These are phyloP conservation scores for Chaetomiaceae sp. DNA, from an alignment of 2,329 filamentous ascomycete species.

Conservation along the genomic window DNA sequence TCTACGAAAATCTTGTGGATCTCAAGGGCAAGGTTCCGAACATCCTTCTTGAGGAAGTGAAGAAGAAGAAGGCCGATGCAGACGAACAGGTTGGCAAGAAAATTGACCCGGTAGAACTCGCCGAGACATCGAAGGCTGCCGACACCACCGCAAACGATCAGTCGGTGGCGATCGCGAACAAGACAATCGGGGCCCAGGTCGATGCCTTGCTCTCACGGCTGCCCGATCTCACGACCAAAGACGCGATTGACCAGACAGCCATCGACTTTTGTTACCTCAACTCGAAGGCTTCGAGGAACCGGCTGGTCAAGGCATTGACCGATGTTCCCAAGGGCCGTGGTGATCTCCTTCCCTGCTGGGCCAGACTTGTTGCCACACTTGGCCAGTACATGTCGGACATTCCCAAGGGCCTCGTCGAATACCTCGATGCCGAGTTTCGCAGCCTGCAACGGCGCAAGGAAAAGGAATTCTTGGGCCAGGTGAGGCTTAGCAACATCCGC, in stretches of 20 bases:
- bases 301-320: constrained; percentile 85
- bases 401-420: constrained; percentile 83
- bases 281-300: constrained; percentile 94
- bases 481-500: constrained; percentile 90
- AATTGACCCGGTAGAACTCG: constrained; percentile 49
- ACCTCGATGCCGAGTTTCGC: constrained; percentile 93
- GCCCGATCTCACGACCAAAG: constrained; percentile 89
- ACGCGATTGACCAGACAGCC: constrained; percentile 84
- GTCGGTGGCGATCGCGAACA: constrained; percentile 93
- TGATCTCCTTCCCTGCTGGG: constrained; percentile 85
- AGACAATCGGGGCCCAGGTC: constrained; percentile 94
- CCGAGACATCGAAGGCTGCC: constrained; percentile 46
- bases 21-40: constrained; percentile 92
- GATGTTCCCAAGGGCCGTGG: constrained; percentile 92
- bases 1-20: constrained; percentile 96
- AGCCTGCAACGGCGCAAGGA: constrained; percentile 95
- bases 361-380: constrained; percentile 87
- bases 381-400: constrained; percentile 92
- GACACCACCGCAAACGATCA: constrained; percentile 66
- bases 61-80: constrained; percentile 82
- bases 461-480: constrained; percentile 93
- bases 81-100: constrained; percentile 84
- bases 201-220: constrained; percentile 82
- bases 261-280: constrained; percentile 98
- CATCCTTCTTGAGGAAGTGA: constrained; percentile 87